Base-by-base conservation (phyloP, 2,329 filamentous ascomycete species). In the Paecilomyces fulvus region DNA sequence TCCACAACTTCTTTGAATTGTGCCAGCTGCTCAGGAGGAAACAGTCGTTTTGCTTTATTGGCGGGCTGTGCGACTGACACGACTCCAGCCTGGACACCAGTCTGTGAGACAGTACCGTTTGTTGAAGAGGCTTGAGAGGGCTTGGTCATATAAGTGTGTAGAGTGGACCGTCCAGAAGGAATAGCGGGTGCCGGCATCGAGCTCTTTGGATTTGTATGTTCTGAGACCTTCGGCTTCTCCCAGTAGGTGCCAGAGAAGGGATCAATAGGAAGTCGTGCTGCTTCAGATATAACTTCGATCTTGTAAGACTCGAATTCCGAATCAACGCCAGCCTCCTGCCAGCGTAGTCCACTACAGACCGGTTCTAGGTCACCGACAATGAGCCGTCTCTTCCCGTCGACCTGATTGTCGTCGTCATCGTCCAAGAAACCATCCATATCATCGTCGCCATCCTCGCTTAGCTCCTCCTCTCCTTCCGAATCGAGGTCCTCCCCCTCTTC, bases 351-450 rank as follows among this genome's bases (percentile, higher is more conserved):
- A 3, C 85, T 90, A 67, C 82, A 88, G 48, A 88, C 77, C 0
- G 91, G 90, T 66, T 92, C 83, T 65, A 95, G 79, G 61, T 89
- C 85, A 30, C 85, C 84, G 30, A 77, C 82, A 64, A 82, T 75
- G 6, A 81, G 71, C 74, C 86, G 72, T 69, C 82, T 76, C 77
- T 82, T 80, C 70, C 78, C 61, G 73, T 77, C 68, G 72, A 75
- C 58, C 75, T 81, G 66, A 7, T 70, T 65, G 71, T 94, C 89
- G 54, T 95, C 89, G 5, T 89, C 89, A 64, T 95, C 90, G 63
- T 96, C 92, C 1, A 96, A 78, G 66, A 96, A 96, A 17, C 85
- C 92, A 3, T 90, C 89, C 85, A 96, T 88, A 58, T 95, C 91
- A 60, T 89, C 88, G 14, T 89, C 88, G n/a, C 84, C 87, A 10